These are phyloP conservation scores for Leavenworthia alabamica DNA, from an alignment of 345 rosid species.

Conservation along the genomic window DNA sequence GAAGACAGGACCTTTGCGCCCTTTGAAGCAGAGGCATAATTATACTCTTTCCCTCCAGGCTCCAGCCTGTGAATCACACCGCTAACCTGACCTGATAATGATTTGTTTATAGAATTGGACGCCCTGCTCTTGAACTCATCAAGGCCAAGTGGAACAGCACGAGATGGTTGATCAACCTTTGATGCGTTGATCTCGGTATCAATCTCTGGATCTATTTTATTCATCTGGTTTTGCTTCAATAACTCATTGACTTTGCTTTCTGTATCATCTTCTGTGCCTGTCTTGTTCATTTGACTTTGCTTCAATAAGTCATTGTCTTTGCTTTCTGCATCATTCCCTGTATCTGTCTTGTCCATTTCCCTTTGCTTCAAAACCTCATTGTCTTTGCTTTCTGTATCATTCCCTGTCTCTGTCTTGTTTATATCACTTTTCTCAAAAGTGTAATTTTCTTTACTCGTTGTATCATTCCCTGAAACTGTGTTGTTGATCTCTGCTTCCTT, in stretches of 20 bases:
- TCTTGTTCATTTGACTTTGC: neutral
- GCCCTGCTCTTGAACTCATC: constrained; percentile 93
- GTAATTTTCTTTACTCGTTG: constrained; percentile 17
- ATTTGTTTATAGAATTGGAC: constrained; percentile 52
- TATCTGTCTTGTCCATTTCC: neutral
- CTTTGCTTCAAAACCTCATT: neutral
- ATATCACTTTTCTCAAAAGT: neutral
- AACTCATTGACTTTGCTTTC: neutral
- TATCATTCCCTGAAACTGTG: constrained; percentile 5
- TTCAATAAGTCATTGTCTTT: neutral
- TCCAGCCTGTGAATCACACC: constrained; percentile 71
- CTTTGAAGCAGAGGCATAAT: constrained; percentile 83
- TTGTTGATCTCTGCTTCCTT: constrained; percentile 7
- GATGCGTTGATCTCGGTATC: constrained; percentile 26
- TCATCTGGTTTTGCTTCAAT: constrained; percentile 8
- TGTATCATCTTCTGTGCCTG: neutral
- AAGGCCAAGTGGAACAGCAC: constrained; percentile 59
- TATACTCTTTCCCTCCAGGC: constrained; percentile 84
- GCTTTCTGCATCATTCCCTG: constrained; percentile 10
- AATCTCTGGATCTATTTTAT: constrained; percentile 2
- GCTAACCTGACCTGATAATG: constrained; percentile 54
- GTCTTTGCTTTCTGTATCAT: constrained; percentile 25
- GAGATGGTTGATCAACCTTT: constrained; percentile 46
- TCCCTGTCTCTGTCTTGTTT: constrained; percentile 8
- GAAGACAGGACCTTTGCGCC: constrained; percentile 78